Base-by-base conservation (phyloP, 805 yeast species). In the Saturnispora quitensis region DNA sequence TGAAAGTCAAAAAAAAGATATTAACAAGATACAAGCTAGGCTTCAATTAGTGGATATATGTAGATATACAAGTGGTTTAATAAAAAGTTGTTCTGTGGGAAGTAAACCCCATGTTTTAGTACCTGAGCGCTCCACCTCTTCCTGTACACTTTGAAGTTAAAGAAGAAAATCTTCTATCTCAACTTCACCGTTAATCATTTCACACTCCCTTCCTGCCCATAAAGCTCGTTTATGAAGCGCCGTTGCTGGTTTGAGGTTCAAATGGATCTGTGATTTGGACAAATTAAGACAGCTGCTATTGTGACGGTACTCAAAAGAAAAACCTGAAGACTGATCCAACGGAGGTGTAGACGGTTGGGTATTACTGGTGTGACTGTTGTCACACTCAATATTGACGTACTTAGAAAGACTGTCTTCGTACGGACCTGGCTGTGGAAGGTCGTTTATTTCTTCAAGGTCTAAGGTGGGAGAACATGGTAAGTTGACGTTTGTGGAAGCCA, bases 201-300 rank as follows among this genome's bases (percentile, higher is more conserved):
- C 66, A 24, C 58, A 54, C 24, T 61, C 63, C 44, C 60, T 63
- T 9, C 69, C 69, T 24, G 62, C 60, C 49, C 64, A 59, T 18
- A 67, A 48, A 6, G 70, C 67, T 28, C 66, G 56, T 45, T 58
- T 63, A 42, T 66, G 66, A 40, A 67, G 49, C 3, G 70, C 66
- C 17, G 24, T 13, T 20, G 61, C 64, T 31, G 48, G 53, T 9
- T 50, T 52, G 48, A 17, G 35, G 15, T 27, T n/a, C 33, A 40
- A n/a, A 20, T 46, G 43, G 5, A 24, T 12, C 18, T 31, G 34
- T 7, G 31, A 22, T 15, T n/a, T 17, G 4, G 68, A 63, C 17
- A 66, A 52, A 48, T 64, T 65, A 25, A 61, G 55, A 42, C 58
- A 59, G 24, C 56, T 62, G 45, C 58, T 58, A 49, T 59, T 62